Conservation (phyloP, 495 filamentous ascomycete genomes). For the Hypoxylon lenormandii region DNA sequence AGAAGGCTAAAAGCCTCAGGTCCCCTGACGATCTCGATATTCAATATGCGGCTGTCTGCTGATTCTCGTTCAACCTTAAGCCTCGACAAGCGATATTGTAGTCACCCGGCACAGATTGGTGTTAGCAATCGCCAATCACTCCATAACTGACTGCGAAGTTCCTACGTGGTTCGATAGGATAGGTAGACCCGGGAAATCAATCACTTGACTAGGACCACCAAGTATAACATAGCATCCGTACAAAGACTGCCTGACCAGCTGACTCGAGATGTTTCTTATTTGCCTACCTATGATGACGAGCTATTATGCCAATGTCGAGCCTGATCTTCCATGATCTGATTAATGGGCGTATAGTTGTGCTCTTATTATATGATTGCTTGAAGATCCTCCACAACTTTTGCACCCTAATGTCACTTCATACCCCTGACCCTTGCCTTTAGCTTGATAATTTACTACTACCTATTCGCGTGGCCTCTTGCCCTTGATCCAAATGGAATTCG, state of each 20-base stretch:
- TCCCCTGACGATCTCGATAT: slow-evolving; percentile 50
- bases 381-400: slow-evolving; percentile 42
- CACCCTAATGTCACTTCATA: slow-evolving; percentile 31
- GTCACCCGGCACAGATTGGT: slow-evolving; percentile 5
- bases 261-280: no score
- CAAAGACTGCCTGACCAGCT: neutral
- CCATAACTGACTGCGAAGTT: neutral
- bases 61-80: slow-evolving; percentile 20
- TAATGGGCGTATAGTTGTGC: slow-evolving; percentile 27
- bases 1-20: slow-evolving; percentile 30
- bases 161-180: slow-evolving; percentile 3
- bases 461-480: slow-evolving; percentile 40
- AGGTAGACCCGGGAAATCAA: neutral
- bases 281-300: neutral
- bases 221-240: neutral
- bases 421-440: slow-evolving; percentile 37
- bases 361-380: slow-evolving; percentile 40
- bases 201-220: neutral
- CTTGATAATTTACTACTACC: slow-evolving; percentile 36
- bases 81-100: slow-evolving; percentile 18
- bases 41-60: slow-evolving; percentile 32
- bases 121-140: slow-evolving; percentile 9
- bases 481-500: slow-evolving; percentile 38
- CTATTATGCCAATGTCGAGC: slow-evolving; percentile 5
- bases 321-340: slow-evolving; percentile 46